A percentile compares a stretch with the other conserved stretches of the same genome.
Evolutionary conservation across 192 early-diverging fungal species (phyloP).

Genomic region (Phycomyces nitens): DNA sequence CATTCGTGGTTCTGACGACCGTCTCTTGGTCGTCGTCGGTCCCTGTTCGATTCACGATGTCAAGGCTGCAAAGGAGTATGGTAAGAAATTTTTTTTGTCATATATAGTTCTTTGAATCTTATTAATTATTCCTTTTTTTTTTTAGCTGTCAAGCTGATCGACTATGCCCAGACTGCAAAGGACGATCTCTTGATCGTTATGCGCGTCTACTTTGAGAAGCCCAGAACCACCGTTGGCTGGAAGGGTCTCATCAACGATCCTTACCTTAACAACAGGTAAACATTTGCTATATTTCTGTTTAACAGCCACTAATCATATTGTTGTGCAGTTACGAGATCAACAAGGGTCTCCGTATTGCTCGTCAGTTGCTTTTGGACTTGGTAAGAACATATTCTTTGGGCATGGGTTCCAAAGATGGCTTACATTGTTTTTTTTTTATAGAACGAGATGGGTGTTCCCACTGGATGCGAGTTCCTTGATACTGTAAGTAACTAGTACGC

Average conservation of each 20-base stretch:
- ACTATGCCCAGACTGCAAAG: conserved; percentile 35
- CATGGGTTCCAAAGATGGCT: background rate
- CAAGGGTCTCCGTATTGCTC: conserved; percentile 77
- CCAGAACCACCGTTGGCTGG: conserved; percentile 85
- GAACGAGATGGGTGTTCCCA: conserved; percentile 70
- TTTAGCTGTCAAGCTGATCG: conserved; percentile 8
- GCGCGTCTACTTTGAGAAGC: conserved; percentile 89
- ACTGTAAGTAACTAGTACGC: conserved; percentile 35
- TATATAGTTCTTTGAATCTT: background rate
- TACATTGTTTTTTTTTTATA: conserved; percentile 15
- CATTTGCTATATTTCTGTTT: too few relatives aligned
- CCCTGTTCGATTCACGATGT: conserved; percentile 87
- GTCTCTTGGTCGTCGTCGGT: conserved; percentile 79
- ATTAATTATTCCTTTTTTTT: background rate
- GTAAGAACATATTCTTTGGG: conserved; percentile 27
- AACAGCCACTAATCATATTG: background rate
- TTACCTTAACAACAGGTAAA: conserved; percentile 59
- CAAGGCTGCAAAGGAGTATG: conserved; percentile 74
- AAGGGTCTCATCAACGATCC: conserved; percentile 91
- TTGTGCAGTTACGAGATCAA: conserved; percentile 65
- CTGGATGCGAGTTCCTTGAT: conserved; percentile 75
- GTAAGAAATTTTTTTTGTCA: conserved; percentile 27
- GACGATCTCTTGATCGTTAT: conserved; percentile 74
- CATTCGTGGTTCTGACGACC: conserved; percentile 69
- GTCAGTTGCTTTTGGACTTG: conserved; percentile 65